Conservation (phyloP, 192 early-diverging fungal genomes). For the Coemansia sp. region DNA sequence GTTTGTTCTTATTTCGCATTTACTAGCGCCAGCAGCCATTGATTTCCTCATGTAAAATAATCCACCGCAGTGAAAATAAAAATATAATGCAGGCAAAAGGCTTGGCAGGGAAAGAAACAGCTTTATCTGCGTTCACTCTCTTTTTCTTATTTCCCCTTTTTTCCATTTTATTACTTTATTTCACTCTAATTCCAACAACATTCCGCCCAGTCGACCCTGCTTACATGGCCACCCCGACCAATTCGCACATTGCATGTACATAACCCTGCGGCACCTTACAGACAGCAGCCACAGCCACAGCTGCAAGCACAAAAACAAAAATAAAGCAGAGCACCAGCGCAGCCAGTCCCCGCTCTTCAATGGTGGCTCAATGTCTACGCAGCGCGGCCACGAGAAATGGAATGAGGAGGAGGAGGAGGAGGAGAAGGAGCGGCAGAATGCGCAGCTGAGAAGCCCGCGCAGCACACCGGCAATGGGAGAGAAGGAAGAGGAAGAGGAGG, state of each 20-base stretch:
- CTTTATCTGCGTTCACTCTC: not conserved
- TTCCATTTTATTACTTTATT: not conserved
- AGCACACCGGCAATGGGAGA: no score
- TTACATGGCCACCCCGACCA: no score
- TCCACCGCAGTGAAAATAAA: no score
- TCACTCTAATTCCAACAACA: no score
- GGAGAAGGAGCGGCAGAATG: not conserved
- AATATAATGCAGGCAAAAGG: no score
- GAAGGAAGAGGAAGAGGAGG: not conserved
- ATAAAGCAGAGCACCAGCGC: not conserved
- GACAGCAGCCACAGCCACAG: no score
- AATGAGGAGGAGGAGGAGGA: not conserved
- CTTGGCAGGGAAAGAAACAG: no score
- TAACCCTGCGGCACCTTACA: not conserved
- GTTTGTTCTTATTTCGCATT: no score
- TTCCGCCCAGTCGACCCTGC: no score
- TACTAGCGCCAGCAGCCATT: no score
- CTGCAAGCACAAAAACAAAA: not conserved
- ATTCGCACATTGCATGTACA: constrained; percentile 6
- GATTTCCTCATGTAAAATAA: no score
- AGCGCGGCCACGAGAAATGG: not conserved
- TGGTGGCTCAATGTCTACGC: not conserved
- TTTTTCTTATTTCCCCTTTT: not conserved
- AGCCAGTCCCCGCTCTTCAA: not conserved
- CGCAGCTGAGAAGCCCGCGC: not conserved